Conservation (phyloP, 164 flowering plant genomes). For the Echeveria elegans region DNA sequence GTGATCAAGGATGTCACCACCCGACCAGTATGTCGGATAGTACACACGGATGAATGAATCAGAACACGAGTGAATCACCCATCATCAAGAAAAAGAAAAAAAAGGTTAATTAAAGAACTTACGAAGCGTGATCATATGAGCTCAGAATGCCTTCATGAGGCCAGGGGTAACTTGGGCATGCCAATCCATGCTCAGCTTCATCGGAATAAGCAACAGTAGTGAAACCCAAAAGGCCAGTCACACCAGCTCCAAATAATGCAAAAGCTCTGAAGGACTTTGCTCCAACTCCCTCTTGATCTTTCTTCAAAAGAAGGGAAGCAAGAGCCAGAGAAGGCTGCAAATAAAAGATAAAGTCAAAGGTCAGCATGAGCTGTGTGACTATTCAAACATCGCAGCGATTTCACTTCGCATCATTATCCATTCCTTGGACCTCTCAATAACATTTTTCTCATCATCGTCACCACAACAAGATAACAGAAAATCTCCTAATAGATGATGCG, state of each 20-base stretch:
- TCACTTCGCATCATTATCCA: neutral
- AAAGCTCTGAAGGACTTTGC: conserved; percentile 55
- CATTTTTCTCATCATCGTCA: no score
- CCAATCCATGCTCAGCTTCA: conserved; percentile 95
- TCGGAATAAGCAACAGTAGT: conserved; percentile 68
- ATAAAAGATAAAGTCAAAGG: neutral
- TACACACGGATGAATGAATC: neutral
- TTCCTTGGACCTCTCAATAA: neutral
- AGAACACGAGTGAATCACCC: no score
- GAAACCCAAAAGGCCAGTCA: conserved; percentile 66
- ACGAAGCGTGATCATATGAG: conserved; percentile 95
- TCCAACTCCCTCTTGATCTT: conserved; percentile 42
- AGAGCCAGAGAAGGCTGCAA: conserved; percentile 48
- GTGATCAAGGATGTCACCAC: no score
- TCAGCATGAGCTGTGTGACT: neutral
- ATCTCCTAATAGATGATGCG: neutral
- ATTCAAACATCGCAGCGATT: neutral
- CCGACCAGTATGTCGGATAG: no score
- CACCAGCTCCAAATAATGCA: conserved; percentile 81
- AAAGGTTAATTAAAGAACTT: conserved; percentile 21
- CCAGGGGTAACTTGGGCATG: conserved; percentile 74
- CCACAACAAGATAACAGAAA: neutral
- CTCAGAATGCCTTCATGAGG: conserved; percentile 92
- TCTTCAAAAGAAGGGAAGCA: conserved; percentile 42
- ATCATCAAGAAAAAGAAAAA: no score